Percentiles rank a stretch among this genome's conserved stretches.
phyloP scores from a whole-genome alignment of 129 eudicot genomes.

The Apium graveolens region DNA sequence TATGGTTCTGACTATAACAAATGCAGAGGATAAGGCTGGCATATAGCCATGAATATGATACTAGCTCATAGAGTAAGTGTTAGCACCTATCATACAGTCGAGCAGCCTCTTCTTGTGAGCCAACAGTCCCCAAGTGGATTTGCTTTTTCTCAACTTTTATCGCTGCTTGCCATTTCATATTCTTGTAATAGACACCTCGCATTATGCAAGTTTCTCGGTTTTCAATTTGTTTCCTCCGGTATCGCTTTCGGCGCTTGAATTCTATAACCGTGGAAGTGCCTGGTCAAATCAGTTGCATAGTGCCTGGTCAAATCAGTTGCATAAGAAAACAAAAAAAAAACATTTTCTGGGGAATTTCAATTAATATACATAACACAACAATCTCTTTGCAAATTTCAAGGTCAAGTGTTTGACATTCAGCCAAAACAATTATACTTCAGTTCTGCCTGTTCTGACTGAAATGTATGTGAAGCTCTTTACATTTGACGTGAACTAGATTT shows the following conservation, averaged over 20 bases:
- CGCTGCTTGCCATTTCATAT: constrained; percentile 99
- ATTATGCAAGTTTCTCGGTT: constrained; percentile 63
- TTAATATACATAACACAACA: neutral
- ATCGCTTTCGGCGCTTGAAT: constrained; percentile 69
- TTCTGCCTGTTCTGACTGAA: neutral
- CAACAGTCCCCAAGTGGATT: constrained; percentile 93
- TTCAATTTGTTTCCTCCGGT: constrained; percentile 63
- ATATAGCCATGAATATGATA: neutral
- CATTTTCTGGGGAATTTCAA: neutral
- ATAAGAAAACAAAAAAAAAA: neutral
- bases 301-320: neutral
- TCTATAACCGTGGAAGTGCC: constrained; percentile 24
- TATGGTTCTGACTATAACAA: neutral
- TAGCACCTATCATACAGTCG: constrained; percentile 88
- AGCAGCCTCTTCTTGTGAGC: constrained; percentile 91
- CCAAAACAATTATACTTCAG: neutral
- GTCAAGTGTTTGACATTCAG: neutral
- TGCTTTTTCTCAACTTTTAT: constrained; percentile 96
- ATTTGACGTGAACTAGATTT: neutral
- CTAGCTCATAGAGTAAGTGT: neutral
- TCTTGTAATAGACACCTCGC: constrained; percentile 94
- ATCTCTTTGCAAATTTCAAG: neutral
- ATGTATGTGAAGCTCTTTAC: neutral
- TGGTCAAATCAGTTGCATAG: neutral
- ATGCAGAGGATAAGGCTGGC: neutral